phyloP scores from a whole-genome alignment of 208 protist genomes.

The Trypanosoma vivax region DNA sequence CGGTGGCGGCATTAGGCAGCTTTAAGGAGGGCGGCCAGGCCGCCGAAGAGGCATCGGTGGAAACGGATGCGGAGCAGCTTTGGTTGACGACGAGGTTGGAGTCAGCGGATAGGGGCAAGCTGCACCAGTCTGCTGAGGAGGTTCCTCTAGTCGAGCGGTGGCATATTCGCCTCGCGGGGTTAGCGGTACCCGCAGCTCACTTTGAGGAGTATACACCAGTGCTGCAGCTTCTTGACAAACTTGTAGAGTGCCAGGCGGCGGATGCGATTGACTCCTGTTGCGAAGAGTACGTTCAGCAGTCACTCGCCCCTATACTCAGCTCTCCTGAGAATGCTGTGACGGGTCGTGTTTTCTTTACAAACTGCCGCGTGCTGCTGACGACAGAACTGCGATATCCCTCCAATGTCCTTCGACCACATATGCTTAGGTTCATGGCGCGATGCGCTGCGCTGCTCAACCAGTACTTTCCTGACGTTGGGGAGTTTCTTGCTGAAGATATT shows the following conservation, averaged over 20 bases:
- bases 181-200: conserved; percentile 8
- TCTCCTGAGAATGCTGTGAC: background rate
- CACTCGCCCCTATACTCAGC: conserved; percentile 4
- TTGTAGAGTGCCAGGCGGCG: conserved; percentile 5
- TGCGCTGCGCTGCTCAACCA: conserved; percentile 12
- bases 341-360: conserved; percentile 19
- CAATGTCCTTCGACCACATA: background rate
- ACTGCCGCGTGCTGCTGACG: conserved; percentile 15
- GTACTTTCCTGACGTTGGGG: conserved; percentile 17
- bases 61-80: conserved; percentile 1
- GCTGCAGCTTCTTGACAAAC: conserved; percentile 10
- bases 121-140: background rate
- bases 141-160: conserved; percentile 5
- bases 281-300: conserved; percentile 14
- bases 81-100: background rate
- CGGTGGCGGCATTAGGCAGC: background rate
- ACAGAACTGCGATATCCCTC: conserved; percentile 13
- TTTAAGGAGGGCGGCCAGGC: too few species aligned
- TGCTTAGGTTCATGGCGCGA: conserved; percentile 8
- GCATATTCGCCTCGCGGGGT: conserved; percentile 4
- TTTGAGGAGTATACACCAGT: conserved; percentile 15
- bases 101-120: background rate
- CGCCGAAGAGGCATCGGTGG: background rate
- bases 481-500: background rate
- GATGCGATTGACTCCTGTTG: conserved; percentile 13